A percentile compares a stretch with the other conserved stretches of the same genome.
Conservation (phyloP, 139 green algal genomes). For the Picochlorum sp. region DNA sequence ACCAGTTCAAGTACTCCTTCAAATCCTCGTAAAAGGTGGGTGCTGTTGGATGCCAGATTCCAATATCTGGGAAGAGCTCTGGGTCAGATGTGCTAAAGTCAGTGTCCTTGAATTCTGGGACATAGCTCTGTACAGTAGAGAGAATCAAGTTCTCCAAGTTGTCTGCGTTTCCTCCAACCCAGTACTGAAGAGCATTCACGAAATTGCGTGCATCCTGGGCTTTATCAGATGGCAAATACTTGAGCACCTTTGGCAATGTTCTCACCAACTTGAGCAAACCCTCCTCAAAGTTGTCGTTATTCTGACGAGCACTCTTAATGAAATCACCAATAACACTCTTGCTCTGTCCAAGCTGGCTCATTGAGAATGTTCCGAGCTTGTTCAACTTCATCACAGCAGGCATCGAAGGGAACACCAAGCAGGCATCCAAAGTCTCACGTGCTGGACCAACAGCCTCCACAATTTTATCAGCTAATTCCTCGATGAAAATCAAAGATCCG, state of each 20-base stretch:
- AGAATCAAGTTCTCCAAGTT: constrained; percentile 99
- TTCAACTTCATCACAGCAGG: constrained; percentile 97
- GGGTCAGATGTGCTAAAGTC: constrained; percentile 72
- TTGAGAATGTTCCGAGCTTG: constrained; percentile 98
- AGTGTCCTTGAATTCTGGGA: constrained; percentile 73
- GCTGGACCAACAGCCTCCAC: constrained; percentile 69
- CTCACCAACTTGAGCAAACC: constrained; percentile 93
- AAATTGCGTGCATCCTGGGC: constrained; percentile 74
- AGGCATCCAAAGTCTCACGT: constrained; percentile 83
- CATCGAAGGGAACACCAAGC: constrained; percentile 99
- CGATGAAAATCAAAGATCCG: constrained; percentile 99
- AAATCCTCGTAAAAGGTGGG: constrained; percentile 90
- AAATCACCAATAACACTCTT: constrained; percentile 94
- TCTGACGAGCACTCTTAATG: constrained; percentile 78
- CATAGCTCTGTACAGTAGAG: constrained; percentile 72
- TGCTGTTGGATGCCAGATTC: constrained; percentile 94
- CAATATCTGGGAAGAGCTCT: constrained; percentile 87
- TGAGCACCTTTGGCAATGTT: constrained; percentile 72
- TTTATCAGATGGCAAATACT: constrained; percentile 91
- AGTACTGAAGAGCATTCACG: constrained; percentile 97
- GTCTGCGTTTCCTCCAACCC: constrained; percentile 91
- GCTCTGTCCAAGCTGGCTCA: constrained; percentile 89
- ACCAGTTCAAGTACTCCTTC: constrained; percentile 99
- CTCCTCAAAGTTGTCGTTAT: constrained; percentile 98
- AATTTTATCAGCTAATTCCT: constrained; percentile 98